Conservation (phyloP, 2,329 filamentous ascomycete genomes). For the Aspergillus niger region DNA sequence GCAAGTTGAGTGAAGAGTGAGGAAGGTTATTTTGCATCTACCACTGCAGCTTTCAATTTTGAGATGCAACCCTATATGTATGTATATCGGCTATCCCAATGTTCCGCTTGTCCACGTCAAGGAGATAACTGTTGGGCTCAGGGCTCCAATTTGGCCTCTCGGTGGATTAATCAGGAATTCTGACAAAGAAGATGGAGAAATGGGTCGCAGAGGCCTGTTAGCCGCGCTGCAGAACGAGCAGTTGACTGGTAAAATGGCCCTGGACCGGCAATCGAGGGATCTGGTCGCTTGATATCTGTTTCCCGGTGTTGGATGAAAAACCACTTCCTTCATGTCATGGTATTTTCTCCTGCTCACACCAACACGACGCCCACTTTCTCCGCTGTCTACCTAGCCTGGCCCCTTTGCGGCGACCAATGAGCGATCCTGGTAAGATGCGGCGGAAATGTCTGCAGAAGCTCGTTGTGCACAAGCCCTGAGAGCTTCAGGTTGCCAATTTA, state of each 20-base stretch:
- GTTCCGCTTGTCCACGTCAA: slow-evolving; percentile 18
- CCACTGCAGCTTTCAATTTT: slow-evolving; percentile 19
- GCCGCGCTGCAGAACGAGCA: not conserved
- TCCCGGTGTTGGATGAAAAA: slow-evolving; percentile 20
- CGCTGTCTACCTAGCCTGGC: slow-evolving; percentile 26
- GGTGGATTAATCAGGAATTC: slow-evolving; percentile 1
- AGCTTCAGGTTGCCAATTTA: slow-evolving; percentile 26
- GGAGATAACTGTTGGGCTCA: slow-evolving; percentile 3
- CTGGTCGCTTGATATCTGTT: slow-evolving; percentile 30
- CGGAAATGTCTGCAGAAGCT: slow-evolving; percentile 30
- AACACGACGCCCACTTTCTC: slow-evolving; percentile 22
- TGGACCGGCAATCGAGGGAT: slow-evolving; percentile 19
- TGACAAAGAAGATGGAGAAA: not conserved
- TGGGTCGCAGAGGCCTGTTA: not conserved
- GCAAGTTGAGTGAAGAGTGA: slow-evolving; percentile 2
- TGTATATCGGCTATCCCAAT: slow-evolving; percentile 10
- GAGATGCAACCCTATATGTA: slow-evolving; percentile 22
- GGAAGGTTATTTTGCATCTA: slow-evolving; percentile 24
- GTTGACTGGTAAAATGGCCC: slow-evolving; percentile 1
- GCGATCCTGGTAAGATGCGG: slow-evolving; percentile 28
- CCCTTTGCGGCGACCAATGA: slow-evolving; percentile 23
- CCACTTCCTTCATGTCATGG: slow-evolving; percentile 20
- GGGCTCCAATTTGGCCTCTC: not conserved
- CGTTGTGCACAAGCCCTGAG: slow-evolving; percentile 24
- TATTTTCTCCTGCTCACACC: slow-evolving; percentile 20